Conservation (phyloP, 352 stramenopile species). For the Phytopythium helicoides region DNA sequence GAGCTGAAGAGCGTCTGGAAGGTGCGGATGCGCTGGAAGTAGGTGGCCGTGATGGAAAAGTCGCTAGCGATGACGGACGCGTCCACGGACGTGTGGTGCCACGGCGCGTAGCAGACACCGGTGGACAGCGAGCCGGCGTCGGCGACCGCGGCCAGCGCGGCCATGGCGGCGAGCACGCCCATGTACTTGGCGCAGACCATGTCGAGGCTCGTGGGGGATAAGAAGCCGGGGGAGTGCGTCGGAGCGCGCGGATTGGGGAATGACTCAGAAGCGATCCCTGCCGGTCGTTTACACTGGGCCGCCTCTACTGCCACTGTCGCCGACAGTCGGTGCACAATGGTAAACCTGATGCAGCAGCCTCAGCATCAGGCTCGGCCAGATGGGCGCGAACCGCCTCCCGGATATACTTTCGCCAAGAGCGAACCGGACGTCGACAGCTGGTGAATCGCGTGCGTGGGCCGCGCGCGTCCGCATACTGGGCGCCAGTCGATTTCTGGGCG, state of each 20-base stretch:
- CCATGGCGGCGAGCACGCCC: slow-evolving; percentile 18
- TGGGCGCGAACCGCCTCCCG: no score
- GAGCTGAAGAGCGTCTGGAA: slow-evolving; percentile 59
- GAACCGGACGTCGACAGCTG: no score
- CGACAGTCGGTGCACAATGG: no score
- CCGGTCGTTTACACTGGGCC: no score
- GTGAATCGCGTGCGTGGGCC: no score
- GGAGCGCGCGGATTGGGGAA: slow-evolving; percentile 1
- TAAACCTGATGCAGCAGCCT: no score
- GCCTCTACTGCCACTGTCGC: no score
- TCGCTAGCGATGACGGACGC: slow-evolving; percentile 27
- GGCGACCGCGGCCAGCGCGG: slow-evolving; percentile 10
- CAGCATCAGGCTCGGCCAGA: no score
- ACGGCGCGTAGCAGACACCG: slow-evolving; percentile 64
- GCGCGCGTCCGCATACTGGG: no score
- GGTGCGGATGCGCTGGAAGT: slow-evolving; percentile 65
- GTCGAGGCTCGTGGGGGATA: neutral
- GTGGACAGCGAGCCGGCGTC: slow-evolving; percentile 19
- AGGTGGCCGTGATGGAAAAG: slow-evolving; percentile 28
- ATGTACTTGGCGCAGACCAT: slow-evolving; percentile 41
- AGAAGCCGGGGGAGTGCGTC: neutral
- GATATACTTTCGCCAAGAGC: no score
- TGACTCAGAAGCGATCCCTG: neutral
- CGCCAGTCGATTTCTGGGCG: no score
- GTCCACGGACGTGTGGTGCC: slow-evolving; percentile 40